Conservation (phyloP, 2,329 filamentous ascomycete genomes). For the Thyridium curvatum region DNA sequence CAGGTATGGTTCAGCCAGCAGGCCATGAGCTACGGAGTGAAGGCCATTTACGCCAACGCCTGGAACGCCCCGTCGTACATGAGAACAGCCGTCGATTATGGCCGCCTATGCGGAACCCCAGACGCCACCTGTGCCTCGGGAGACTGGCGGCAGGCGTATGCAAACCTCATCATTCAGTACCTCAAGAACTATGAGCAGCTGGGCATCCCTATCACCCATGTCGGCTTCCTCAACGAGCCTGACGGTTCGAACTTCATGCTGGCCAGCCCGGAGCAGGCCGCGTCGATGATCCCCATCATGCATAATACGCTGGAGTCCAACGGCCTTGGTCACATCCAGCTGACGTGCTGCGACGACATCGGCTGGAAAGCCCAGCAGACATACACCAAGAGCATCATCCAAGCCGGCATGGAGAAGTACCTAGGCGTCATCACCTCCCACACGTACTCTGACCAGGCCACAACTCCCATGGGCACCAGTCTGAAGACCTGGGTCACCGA, state of each 20-base stretch:
- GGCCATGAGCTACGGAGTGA: constrained; percentile 32
- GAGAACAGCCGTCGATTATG: constrained; percentile 17
- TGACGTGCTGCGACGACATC: constrained; percentile 4
- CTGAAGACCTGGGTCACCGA: constrained; percentile 4
- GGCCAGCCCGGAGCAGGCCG: background rate
- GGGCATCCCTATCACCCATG: constrained; percentile 21
- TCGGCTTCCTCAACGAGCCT: constrained; percentile 28
- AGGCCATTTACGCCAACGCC: constrained; percentile 28
- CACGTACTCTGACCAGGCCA: too few relatives aligned
- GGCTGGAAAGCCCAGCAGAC: constrained; percentile 3
- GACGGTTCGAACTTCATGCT: too few relatives aligned
- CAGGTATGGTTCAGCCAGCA: constrained; percentile 35
- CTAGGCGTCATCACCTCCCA: constrained; percentile 1
- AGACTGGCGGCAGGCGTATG: constrained; percentile 1
- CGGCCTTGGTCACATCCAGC: too few relatives aligned
- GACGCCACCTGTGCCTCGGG: background rate
- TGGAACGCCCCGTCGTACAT: constrained; percentile 25
- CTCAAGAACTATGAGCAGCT: constrained; percentile 6
- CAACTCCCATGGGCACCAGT: too few relatives aligned
- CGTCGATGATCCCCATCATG: background rate
- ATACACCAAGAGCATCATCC: background rate
- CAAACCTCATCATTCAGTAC: constrained; percentile 1
- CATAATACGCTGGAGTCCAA: background rate
- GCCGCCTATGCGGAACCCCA: background rate
- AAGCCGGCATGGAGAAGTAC: background rate